A percentile compares a stretch with the other conserved stretches of the same genome.
Evolutionary conservation across 148 eudicot genomes (phyloP).

Genomic region (Diospyros kaki): DNA sequence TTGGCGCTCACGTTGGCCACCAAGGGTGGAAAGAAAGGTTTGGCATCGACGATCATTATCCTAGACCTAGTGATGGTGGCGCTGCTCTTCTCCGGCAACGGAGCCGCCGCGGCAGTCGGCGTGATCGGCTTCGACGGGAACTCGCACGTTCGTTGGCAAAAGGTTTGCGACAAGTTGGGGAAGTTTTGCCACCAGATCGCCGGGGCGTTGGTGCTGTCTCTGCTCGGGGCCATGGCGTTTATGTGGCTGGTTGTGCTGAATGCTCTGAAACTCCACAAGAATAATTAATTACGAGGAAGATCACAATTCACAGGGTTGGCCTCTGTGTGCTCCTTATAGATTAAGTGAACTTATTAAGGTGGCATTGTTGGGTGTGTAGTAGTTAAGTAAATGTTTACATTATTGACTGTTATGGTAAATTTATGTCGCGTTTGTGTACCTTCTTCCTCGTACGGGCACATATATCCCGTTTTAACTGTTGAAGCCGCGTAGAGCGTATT

Average conservation of each 20-base stretch:
- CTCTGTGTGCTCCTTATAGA: too few species aligned
- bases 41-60: slow-evolving; percentile 16
- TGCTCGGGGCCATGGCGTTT: slow-evolving; percentile 23
- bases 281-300: neutral
- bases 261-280: slow-evolving; percentile 35
- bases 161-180: slow-evolving; percentile 53
- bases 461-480: too few species aligned
- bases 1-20: slow-evolving; percentile 24
- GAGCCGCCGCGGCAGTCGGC: slow-evolving; percentile 54
- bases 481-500: too few species aligned
- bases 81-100: slow-evolving; percentile 46
- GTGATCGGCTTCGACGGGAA: slow-evolving; percentile 55
- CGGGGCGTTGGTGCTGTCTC: slow-evolving; percentile 36
- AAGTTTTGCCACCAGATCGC: slow-evolving; percentile 43
- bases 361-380: too few species aligned
- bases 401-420: too few species aligned
- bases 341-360: too few species aligned
- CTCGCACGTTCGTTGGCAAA: slow-evolving; percentile 62
- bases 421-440: too few species aligned
- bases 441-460: too few species aligned
- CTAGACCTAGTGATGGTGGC: slow-evolving; percentile 60
- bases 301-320: too few species aligned
- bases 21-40: slow-evolving; percentile 18
- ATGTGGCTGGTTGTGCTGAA: slow-evolving; percentile 36
- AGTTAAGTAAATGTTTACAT: too few species aligned